Percentiles rank a stretch among this genome's conserved stretches.
Conservation (phyloP, 148 eudicot species). For the Nepenthes gracilis region DNA sequence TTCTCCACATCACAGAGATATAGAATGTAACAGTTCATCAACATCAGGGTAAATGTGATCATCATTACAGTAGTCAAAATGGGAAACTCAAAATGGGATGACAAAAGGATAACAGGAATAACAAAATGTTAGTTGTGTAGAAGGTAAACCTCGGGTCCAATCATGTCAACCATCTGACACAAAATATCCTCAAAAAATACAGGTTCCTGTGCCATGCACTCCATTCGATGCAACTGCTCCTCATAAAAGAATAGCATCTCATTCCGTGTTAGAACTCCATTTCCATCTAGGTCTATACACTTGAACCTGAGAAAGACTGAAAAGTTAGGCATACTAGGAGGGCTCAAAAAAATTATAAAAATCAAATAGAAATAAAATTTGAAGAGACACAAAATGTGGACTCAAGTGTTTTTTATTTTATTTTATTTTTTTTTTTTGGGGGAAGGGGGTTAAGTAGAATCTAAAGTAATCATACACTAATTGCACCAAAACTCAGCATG, state of each 20-base stretch:
- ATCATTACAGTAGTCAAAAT: too few relatives aligned
- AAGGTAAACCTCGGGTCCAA: slow-evolving; percentile 69
- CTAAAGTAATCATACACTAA: too few relatives aligned
- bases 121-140: neutral
- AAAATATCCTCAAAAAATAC: slow-evolving; percentile 94
- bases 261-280: slow-evolving; percentile 71
- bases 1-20: too few relatives aligned
- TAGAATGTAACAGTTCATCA: too few relatives aligned
- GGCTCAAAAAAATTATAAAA: too few relatives aligned
- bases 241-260: slow-evolving; percentile 98
- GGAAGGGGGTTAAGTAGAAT: too few relatives aligned
- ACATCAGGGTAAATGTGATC: too few relatives aligned
- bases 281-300: slow-evolving; percentile 95
- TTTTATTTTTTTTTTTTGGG: too few relatives aligned
- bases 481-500: too few relatives aligned
- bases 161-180: slow-evolving; percentile 96
- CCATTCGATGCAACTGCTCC: slow-evolving; percentile 99
- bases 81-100: neutral
- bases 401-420: too few relatives aligned
- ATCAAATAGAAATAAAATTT: too few relatives aligned
- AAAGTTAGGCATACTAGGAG: neutral
- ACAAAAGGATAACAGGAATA: neutral
- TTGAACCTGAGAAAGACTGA: slow-evolving; percentile 59
- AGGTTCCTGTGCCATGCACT: slow-evolving; percentile 99
- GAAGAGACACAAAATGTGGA: too few relatives aligned